Conservation (phyloP, 495 filamentous ascomycete genomes). For the Aspergillus saccharolyticus region DNA sequence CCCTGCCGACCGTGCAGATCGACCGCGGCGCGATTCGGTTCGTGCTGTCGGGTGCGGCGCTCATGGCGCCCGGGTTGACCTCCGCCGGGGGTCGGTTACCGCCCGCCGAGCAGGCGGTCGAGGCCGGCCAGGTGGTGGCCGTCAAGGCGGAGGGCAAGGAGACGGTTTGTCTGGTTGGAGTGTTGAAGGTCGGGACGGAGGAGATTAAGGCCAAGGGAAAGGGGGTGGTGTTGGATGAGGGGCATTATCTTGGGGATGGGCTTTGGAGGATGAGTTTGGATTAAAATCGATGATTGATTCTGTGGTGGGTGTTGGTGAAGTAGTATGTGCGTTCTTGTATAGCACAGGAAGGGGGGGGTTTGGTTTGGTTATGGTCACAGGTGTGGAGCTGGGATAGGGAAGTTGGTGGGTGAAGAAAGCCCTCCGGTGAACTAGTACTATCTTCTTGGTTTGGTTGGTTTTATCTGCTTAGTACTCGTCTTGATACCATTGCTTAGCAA, state of each 20-base stretch:
- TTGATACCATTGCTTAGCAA: background rate
- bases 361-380: background rate
- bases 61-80: conserved; percentile 94
- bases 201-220: conserved; percentile 91
- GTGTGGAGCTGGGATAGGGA: too few species aligned
- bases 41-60: conserved; percentile 82
- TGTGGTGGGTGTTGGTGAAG: too few species aligned
- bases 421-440: too few species aligned
- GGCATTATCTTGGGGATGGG: conserved; percentile 92
- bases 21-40: conserved; percentile 97
- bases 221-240: conserved; percentile 85
- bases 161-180: conserved; percentile 82
- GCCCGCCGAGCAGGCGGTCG: conserved; percentile 48
- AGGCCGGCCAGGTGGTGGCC: conserved; percentile 76
- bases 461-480: too few species aligned
- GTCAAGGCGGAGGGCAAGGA: conserved; percentile 91
- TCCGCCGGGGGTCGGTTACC: conserved; percentile 74
- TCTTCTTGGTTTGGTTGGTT: too few species aligned
- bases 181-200: conserved; percentile 80
- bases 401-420: too few species aligned
- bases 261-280: conserved; percentile 77
- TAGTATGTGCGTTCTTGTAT: too few species aligned
- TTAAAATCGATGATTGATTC: too few species aligned
- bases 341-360: too few species aligned
- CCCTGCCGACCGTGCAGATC: conserved; percentile 54